phyloP scores from a whole-genome alignment of 2,329 filamentous ascomycete species.

The Mycosphaerella arachidis region DNA sequence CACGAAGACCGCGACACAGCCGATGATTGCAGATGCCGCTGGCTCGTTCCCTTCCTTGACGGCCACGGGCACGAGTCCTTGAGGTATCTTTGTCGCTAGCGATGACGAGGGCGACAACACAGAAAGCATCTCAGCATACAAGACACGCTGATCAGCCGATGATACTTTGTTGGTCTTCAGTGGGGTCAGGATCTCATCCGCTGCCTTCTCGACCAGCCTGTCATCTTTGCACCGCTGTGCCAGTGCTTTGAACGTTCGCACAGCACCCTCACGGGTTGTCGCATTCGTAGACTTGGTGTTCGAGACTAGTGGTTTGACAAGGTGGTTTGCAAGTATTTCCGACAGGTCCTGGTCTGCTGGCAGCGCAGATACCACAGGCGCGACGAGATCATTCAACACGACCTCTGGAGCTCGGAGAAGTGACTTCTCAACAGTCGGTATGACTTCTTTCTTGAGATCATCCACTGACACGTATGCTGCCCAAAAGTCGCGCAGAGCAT shows the following conservation, averaged over 20 bases:
- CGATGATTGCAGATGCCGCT: slow-evolving; percentile 71
- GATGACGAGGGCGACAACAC: slow-evolving; percentile 56
- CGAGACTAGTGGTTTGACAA: slow-evolving; percentile 82
- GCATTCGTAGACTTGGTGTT: slow-evolving; percentile 88
- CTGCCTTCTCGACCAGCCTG: slow-evolving; percentile 59
- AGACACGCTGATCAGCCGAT: slow-evolving; percentile 75
- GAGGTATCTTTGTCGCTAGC: slow-evolving; percentile 62
- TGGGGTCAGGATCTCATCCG: slow-evolving; percentile 72
- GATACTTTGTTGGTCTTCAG: slow-evolving; percentile 80
- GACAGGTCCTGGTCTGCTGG: slow-evolving; percentile 72
- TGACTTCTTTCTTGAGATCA: slow-evolving; percentile 69
- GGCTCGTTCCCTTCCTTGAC: slow-evolving; percentile 85
- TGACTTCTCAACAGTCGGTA: slow-evolving; percentile 82
- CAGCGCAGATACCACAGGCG: slow-evolving; percentile 66
- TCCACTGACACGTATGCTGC: slow-evolving; percentile 65
- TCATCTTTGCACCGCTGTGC: slow-evolving; percentile 58
- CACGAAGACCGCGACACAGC: slow-evolving; percentile 63
- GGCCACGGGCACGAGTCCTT: slow-evolving; percentile 63
- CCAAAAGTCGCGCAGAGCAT: slow-evolving; percentile 79
- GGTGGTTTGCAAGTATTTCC: slow-evolving; percentile 61
- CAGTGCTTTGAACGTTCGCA: slow-evolving; percentile 69
- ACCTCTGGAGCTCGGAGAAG: slow-evolving; percentile 87
- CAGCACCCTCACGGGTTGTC: slow-evolving; percentile 68
- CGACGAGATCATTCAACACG: slow-evolving; percentile 72
- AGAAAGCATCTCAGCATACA: slow-evolving; percentile 77